A percentile compares a stretch with the other conserved stretches of the same genome.
Evolutionary conservation across 1,139 yeast species (phyloP).

Genomic region (Hansenula lynferdii): DNA sequence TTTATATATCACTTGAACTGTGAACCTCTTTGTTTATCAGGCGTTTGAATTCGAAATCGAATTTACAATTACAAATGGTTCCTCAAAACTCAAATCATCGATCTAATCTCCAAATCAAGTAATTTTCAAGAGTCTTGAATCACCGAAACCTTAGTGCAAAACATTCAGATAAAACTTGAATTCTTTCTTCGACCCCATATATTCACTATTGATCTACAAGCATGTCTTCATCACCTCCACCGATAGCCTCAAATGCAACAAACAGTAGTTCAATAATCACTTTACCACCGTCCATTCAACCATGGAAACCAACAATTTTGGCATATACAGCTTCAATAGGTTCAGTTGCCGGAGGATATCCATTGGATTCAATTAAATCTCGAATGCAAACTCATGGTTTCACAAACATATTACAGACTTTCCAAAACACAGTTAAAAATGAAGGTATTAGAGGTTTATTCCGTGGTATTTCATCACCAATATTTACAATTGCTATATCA

Average conservation of each 20-base stretch:
- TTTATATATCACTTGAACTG: too few relatives aligned
- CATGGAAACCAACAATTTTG: slow-evolving; percentile 33
- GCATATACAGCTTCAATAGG: slow-evolving; percentile 70
- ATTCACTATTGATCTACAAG: too few relatives aligned
- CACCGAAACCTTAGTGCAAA: too few relatives aligned
- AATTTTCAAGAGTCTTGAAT: too few relatives aligned
- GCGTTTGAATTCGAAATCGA: too few relatives aligned
- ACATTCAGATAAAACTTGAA: too few relatives aligned
- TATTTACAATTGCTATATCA: slow-evolving; percentile 3
- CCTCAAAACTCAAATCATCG: too few relatives aligned
- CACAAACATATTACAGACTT: background rate
- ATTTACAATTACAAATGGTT: too few relatives aligned
- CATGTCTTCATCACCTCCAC: background rate
- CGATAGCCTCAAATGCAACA: background rate
- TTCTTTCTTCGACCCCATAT: too few relatives aligned
- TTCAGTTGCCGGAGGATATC: slow-evolving; percentile 83
- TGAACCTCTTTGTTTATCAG: too few relatives aligned
- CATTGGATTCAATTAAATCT: slow-evolving; percentile 89
- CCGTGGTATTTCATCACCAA: slow-evolving; percentile 2
- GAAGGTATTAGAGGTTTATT: slow-evolving; percentile 3
- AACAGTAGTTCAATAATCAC: background rate
- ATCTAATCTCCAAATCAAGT: too few relatives aligned
- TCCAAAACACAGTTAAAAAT: background rate
- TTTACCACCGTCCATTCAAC: background rate
- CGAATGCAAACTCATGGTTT: slow-evolving; percentile 49